A percentile compares a stretch with the other conserved stretches of the same genome.
Conservation (phyloP, 2,329 filamentous ascomycete species). For the Calonectria pseudoreteaudii region DNA sequence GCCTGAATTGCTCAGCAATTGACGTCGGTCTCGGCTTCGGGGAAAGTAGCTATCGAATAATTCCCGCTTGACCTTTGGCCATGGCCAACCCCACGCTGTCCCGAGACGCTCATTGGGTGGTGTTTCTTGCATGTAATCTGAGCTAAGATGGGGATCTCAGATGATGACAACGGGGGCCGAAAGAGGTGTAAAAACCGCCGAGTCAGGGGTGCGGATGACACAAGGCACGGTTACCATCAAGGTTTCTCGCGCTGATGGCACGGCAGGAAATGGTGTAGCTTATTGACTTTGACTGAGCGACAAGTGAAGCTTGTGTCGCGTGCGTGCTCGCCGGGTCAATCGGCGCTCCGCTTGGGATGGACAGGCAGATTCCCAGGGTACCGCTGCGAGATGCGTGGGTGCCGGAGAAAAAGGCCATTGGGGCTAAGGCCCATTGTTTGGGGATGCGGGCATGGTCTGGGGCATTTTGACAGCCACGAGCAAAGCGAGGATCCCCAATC, state of each 20-base stretch:
- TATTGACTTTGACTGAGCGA: neutral
- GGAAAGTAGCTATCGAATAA: neutral
- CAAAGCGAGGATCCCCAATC: neutral
- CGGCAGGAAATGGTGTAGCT: neutral
- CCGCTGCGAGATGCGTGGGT: constrained; percentile 2
- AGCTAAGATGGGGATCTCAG: neutral
- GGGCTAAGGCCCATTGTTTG: neutral
- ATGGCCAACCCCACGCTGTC: neutral
- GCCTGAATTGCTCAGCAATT: neutral
- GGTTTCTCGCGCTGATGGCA: neutral
- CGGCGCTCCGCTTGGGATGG: neutral
- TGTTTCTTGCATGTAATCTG: neutral
- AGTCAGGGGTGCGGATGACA: neutral
- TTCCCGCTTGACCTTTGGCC: neutral
- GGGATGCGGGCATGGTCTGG: neutral
- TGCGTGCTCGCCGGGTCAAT: neutral
- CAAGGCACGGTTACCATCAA: neutral
- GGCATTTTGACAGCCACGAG: neutral
- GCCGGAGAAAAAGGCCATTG: neutral
- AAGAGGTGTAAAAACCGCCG: neutral
- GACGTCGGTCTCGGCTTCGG: constrained; percentile 3
- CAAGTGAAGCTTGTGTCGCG: constrained; percentile 1
- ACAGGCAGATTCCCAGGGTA: constrained; percentile 1
- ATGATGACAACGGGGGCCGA: neutral
- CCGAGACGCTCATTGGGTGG: neutral